These are phyloP conservation scores for Pythium insidiosum DNA, from an alignment of 352 stramenopile genomes.

Conservation along the genomic window DNA sequence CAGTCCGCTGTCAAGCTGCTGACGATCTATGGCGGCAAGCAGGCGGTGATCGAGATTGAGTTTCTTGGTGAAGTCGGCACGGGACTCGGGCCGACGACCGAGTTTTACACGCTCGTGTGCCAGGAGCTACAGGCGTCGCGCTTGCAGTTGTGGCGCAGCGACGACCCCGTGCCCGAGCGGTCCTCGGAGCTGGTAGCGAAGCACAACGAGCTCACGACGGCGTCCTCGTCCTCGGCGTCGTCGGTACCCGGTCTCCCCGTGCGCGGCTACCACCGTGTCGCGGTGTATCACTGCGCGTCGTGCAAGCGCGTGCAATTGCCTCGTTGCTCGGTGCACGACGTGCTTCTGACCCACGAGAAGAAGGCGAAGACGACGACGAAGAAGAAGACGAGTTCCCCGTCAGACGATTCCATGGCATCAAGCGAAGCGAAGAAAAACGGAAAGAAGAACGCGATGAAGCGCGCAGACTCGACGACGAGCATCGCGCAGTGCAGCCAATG, in stretches of 20 bases:
- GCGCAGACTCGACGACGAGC: too few species aligned
- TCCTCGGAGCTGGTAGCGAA: conserved; percentile 9
- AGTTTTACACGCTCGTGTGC: conserved; percentile 73
- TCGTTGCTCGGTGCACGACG: conserved; percentile 31
- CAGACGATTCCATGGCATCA: conserved; percentile 11
- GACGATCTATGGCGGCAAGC: conserved; percentile 64
- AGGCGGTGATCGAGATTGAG: conserved; percentile 72
- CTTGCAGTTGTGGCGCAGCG: conserved; percentile 46
- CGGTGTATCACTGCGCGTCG: conserved; percentile 41
- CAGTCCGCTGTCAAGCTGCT: conserved; percentile 70
- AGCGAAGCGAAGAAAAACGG: conserved; percentile 46
- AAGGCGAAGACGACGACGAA: conserved; percentile 9
- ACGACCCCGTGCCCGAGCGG: conserved; percentile 3
- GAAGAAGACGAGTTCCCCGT: neutral
- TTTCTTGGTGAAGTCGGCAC: conserved; percentile 76
- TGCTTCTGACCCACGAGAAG: conserved; percentile 51
- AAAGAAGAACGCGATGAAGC: neutral
- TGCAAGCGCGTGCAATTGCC: conserved; percentile 48
- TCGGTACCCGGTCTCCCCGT: too few species aligned
- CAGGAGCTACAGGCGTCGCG: conserved; percentile 56
- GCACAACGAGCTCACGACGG: conserved; percentile 11
- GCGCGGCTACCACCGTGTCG: conserved; percentile 64
- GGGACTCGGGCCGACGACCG: conserved; percentile 60
- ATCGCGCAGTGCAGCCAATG: conserved; percentile 50
- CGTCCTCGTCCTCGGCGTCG: too few species aligned